Conservation (phyloP, 176 grass and related monocot species). For the Carex scoparia region DNA sequence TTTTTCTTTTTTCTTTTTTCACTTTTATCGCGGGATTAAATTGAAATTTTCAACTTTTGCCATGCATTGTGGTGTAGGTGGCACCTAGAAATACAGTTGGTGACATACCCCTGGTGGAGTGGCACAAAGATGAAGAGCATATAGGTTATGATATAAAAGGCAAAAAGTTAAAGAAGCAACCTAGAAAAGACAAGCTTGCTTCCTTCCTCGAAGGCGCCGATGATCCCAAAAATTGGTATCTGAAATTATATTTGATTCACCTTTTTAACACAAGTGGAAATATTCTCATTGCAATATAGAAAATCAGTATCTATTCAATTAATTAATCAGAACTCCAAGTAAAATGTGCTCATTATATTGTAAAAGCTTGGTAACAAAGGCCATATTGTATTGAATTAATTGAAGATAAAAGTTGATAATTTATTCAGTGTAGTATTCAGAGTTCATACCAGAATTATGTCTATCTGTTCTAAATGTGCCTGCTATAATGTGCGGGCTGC, state of each 20-base stretch:
- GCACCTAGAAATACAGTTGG: conserved; percentile 79
- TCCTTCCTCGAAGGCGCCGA: conserved; percentile 58
- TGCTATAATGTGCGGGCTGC: background rate
- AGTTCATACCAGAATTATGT: background rate
- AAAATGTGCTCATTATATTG: background rate
- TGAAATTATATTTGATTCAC: conserved; percentile 5
- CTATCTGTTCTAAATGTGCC: background rate
- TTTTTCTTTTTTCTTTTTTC: background rate
- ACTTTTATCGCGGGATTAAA: background rate
- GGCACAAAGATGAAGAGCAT: conserved; percentile 93
- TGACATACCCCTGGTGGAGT: conserved; percentile 54
- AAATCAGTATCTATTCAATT: background rate
- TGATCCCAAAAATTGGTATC: conserved; percentile 70
- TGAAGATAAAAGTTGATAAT: background rate
- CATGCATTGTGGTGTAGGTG: conserved; percentile 34
- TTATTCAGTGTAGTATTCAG: background rate
- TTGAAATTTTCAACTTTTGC: background rate
- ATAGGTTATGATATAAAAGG: conserved; percentile 68
- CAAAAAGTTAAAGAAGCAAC: conserved; percentile 80
- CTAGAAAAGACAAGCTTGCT: conserved; percentile 64
- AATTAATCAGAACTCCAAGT: background rate
- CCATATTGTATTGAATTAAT: background rate
- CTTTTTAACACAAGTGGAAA: background rate
- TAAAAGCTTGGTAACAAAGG: background rate
- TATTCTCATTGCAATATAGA: background rate